Base-by-base conservation (phyloP, 306 rosid genomes). In the Cicer pinnatifidum region DNA sequence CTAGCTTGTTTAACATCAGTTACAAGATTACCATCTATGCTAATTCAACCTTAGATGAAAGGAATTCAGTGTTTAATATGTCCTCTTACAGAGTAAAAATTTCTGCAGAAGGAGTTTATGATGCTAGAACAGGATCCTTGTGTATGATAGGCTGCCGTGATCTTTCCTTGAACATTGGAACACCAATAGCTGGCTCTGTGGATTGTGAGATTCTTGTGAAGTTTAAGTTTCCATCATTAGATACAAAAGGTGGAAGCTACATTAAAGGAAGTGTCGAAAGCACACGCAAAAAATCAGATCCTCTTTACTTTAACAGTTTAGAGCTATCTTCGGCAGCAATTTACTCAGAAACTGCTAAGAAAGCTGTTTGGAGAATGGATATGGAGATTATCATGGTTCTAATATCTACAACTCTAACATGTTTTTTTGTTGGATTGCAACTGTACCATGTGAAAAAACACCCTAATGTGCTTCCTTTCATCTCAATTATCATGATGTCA, bases 81-180 rank as follows among this genome's bases (percentile, higher is more conserved):
- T 71, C 71, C 9, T 73, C 63, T 44, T 10, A 0, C 41, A 0
- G 7, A 2, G 67, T 45, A 71, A 67, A 67, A 9, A 80, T 88
- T 56, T 69, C 70, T 19, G 92, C 90, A 1, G 93, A 91, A 79
- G 94, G 97, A 73, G 28, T 70, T 9, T 88, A 88, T 84, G 85
- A 88, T 82, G 68, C 80, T 11, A 52, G 75, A 72, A 28, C 82
- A 13, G 97, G 94, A 81, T 82, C 37, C 58, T 79, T 91, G 81
- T 91, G 97, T 45, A 87, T 89, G 97, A 73, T 84, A 8, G 97
- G 92, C 69, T 91, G 91, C 81, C 75, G 88, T 11, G 57, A 73
- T 37, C 44, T 78, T 54, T 54, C 15, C 54, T 63, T 63, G 4
- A 68, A 62, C 4, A 13, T 45, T 66, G 46, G 54, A n/a, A 60